Evolutionary conservation across 768 basidiomycete species (phyloP).

Genomic region (Trametes sanguinea): DNA sequence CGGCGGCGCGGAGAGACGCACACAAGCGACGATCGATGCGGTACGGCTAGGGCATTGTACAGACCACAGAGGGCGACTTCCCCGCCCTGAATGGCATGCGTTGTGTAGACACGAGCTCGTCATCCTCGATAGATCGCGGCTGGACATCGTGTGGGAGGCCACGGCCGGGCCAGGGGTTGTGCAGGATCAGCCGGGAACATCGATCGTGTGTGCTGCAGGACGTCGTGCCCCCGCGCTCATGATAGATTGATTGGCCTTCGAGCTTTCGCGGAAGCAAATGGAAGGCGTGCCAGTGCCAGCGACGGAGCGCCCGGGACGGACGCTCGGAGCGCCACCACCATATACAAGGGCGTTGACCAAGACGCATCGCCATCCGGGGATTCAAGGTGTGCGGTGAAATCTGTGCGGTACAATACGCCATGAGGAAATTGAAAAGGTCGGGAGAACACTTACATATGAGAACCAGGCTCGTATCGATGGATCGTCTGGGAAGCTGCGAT

Average conservation of each 20-base stretch:
- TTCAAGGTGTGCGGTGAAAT: neutral
- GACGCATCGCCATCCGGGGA: conserved; percentile 11
- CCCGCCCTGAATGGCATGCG: conserved; percentile 4
- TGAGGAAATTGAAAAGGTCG: neutral
- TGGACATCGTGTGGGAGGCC: conserved; percentile 1
- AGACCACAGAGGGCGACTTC: neutral
- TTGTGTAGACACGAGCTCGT: neutral
- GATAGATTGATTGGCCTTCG: conserved; percentile 18
- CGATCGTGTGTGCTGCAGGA: neutral
- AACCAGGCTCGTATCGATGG: neutral
- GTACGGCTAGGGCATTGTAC: neutral
- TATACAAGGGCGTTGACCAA: neutral
- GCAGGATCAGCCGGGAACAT: conserved; percentile 1
- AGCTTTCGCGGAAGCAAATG: conserved; percentile 15
- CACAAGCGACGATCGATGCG: conserved; percentile 4
- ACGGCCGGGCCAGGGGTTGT: neutral
- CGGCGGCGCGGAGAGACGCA: neutral
- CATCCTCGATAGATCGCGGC: conserved; percentile 3
- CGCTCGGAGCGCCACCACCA: conserved; percentile 9
- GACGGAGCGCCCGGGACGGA: conserved; percentile 14
- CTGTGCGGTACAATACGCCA: neutral
- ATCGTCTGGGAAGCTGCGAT: neutral
- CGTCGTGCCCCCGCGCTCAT: neutral
- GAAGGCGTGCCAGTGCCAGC: conserved; percentile 5
- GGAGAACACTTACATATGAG: conserved; percentile 2